phyloP scores from a whole-genome alignment of 495 filamentous ascomycete species.

The Talaromyces borbonicus region DNA sequence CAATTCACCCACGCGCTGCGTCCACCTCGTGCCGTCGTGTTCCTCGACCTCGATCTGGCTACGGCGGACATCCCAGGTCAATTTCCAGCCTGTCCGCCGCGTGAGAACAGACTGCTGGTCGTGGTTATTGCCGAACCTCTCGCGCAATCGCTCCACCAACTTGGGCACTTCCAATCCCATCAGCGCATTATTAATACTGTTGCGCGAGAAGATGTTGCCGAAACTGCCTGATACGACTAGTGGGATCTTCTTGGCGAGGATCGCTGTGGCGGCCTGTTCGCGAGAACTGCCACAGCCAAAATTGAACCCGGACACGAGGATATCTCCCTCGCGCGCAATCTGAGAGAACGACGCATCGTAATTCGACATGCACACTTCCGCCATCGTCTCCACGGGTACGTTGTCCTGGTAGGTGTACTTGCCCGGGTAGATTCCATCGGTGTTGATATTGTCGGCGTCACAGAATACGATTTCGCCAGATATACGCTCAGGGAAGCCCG shows the following conservation, averaged over 20 bases:
- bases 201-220: constrained; percentile 67
- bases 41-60: constrained; percentile 63
- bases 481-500: constrained; percentile 43
- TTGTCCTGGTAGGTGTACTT: constrained; percentile 88
- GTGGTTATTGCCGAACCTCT: constrained; percentile 39
- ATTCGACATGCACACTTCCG: constrained; percentile 83
- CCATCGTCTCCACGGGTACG: constrained; percentile 68
- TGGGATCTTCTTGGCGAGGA: constrained; percentile 64
- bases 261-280: constrained; percentile 74
- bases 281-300: constrained; percentile 72
- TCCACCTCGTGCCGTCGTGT: constrained; percentile 54
- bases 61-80: constrained; percentile 73
- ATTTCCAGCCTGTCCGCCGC: constrained; percentile 77
- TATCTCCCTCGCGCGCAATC: constrained; percentile 55
- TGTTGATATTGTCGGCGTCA: constrained; percentile 39
- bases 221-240: constrained; percentile 69
- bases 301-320: constrained; percentile 82
- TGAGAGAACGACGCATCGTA: constrained; percentile 64
- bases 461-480: constrained; percentile 45
- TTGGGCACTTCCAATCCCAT: constrained; percentile 66
- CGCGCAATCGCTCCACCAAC: constrained; percentile 52
- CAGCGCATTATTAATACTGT: constrained; percentile 76
- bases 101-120: no score
- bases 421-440: constrained; percentile 72
- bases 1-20: constrained; percentile 71